These are phyloP conservation scores for Tetragonia tetragonoides DNA, from an alignment of 148 eudicot genomes.

Conservation along the genomic window DNA sequence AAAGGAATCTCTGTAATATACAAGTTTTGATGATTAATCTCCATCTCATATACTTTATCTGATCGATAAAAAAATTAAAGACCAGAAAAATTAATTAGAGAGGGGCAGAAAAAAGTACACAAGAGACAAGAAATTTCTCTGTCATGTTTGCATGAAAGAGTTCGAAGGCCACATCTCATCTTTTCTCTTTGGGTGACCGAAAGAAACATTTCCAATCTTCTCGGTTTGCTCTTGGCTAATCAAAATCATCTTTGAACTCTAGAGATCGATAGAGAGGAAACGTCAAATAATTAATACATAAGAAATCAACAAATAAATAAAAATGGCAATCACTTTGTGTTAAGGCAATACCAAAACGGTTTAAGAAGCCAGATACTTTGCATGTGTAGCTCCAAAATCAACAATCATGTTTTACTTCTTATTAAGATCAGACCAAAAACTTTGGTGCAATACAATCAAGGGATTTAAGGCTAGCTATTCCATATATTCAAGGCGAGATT, in stretches of 20 bases:
- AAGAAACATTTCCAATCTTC: conserved; percentile 17
- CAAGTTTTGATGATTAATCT: not conserved
- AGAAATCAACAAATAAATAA: no score
- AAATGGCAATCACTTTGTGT: no score
- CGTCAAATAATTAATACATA: not conserved
- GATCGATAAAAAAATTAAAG: not conserved
- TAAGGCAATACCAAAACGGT: no score
- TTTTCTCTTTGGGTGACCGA: conserved; percentile 1
- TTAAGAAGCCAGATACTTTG: no score
- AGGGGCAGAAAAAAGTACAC: not conserved
- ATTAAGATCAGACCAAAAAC: no score
- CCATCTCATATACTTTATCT: not conserved
- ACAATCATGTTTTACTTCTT: no score
- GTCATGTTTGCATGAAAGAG: conserved; percentile 29
- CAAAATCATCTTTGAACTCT: not conserved
- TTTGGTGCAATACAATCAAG: no score
- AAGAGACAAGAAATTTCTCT: conserved; percentile 21
- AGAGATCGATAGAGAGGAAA: not conserved
- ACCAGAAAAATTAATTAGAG: not conserved
- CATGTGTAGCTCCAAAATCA: no score
- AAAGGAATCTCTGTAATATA: conserved; percentile 6
- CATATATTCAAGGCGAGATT: no score
- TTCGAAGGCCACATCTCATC: not conserved
- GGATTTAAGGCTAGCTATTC: no score
- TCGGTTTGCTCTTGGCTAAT: not conserved